A percentile compares a stretch with the other conserved stretches of the same genome.
phyloP scores from a whole-genome alignment of 1,284 basidiomycete species.

The Gymnopus androsaceus region DNA sequence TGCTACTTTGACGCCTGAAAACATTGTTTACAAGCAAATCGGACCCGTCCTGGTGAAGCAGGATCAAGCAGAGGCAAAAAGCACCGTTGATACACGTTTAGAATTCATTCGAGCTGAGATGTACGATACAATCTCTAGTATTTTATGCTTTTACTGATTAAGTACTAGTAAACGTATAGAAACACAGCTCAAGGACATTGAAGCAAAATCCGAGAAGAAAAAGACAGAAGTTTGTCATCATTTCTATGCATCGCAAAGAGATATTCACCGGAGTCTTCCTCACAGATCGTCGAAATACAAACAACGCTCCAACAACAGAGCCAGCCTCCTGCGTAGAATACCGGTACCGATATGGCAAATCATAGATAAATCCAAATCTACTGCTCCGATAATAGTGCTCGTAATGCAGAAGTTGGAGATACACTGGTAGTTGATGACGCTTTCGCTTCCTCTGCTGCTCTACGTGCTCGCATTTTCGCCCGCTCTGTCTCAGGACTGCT shows the following conservation, averaged over 20 bases:
- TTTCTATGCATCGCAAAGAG: constrained; percentile 14
- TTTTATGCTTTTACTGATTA: background rate
- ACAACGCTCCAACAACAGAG: constrained; percentile 49
- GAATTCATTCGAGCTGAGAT: constrained; percentile 91
- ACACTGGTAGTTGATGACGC: background rate
- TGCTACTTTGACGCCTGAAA: constrained; percentile 70
- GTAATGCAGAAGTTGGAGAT: background rate
- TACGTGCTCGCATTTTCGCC: constrained; percentile 33
- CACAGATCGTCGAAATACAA: constrained; percentile 67
- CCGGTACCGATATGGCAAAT: background rate
- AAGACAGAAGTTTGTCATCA: constrained; percentile 68
- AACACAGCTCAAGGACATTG: constrained; percentile 73
- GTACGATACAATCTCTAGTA: constrained; percentile 62
- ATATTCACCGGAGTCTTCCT: background rate
- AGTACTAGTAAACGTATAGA: constrained; percentile 76
- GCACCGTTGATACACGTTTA: constrained; percentile 88
- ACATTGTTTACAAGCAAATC: constrained; percentile 89
- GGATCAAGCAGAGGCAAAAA: constrained; percentile 85
- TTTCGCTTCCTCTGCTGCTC: constrained; percentile 11
- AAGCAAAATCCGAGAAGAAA: constrained; percentile 75
- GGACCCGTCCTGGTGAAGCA: constrained; percentile 92
- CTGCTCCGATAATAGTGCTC: background rate
- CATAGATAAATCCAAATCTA: background rate
- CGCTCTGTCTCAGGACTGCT: constrained; percentile 67
- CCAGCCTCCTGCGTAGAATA: constrained; percentile 22